Evolutionary conservation across 805 yeast genomes (phyloP), one percentile per base, ranked within the genome.

Genomic region (Candida odintsovae): DNA sequence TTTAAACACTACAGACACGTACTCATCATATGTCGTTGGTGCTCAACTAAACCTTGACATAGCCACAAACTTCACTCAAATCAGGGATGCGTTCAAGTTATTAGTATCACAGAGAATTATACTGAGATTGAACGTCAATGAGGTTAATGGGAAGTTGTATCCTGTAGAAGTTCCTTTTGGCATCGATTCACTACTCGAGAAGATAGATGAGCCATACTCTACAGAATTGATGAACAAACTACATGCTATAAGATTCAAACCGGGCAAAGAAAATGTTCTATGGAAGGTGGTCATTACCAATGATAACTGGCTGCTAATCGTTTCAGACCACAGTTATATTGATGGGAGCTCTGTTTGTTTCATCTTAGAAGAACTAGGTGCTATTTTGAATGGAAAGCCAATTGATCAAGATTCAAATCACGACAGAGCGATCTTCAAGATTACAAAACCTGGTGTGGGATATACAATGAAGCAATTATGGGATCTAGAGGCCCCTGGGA

Each of bases 361-460:
- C 6, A 19, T 45, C 11, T 6, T 48, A 1, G 49, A 48, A 21
- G 51, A 48, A 23, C 19, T 48, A 16, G 29, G 20, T 7, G 15
- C 40, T 11, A n/a, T 43, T 19, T 41, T 43, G 23, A 35, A 42
- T 9, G 35, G 35, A 3, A 19, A 31, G 6, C 25, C 29, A n/a
- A 49, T 67, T 21, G 21, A 18, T 5, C 28, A 43, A 20, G 45
- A 43, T 21, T 20, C 37, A 9, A 29, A 38, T 15, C 38, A 38
- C 16, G 25, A 33, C 7, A 25, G 18, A 2, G 26, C n/a, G 3
- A 19, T 36, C n/a, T 19, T 13, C n/a, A 20, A 19, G 22, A 13
- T 20, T 8, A 20, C 19, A 13, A 36, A 20, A 19, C 39, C 39
- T 16, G 25, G 35, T 28, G 16, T 40, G 12, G 18, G 13, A 8